Evolutionary conservation across 768 basidiomycete genomes (phyloP).

Genomic region (Holtermannia corniformis): DNA sequence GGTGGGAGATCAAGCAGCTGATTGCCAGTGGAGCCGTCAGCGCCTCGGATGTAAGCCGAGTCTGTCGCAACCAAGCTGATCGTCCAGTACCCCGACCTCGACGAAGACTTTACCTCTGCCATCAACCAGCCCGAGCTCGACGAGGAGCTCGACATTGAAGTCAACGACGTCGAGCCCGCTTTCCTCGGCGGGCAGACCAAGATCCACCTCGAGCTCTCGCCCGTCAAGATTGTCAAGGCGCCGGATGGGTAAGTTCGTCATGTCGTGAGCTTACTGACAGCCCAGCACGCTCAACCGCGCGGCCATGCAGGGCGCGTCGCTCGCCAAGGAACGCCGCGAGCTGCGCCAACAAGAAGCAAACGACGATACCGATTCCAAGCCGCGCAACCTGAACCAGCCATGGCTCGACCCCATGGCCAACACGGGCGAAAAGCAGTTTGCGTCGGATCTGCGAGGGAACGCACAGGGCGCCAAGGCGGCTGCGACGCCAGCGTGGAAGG

Average conservation of each 20-base stretch:
- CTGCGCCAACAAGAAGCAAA: constrained; percentile 88
- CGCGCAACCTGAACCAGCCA: constrained; percentile 86
- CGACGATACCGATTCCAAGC: constrained; percentile 86
- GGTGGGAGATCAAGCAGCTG: constrained; percentile 99
- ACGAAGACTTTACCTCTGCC: constrained; percentile 34
- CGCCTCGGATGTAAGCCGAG: constrained; percentile 60
- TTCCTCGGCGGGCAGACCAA: constrained; percentile 96
- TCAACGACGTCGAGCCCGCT: constrained; percentile 90
- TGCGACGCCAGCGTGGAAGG: constrained; percentile 82
- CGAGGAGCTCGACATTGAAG: constrained; percentile 93
- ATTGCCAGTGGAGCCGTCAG: constrained; percentile 89
- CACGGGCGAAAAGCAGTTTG: constrained; percentile 74
- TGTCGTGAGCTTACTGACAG: background rate
- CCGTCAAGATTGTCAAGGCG: constrained; percentile 96
- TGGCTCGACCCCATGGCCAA: constrained; percentile 98
- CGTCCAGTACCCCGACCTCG: constrained; percentile 38
- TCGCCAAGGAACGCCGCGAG: constrained; percentile 92
- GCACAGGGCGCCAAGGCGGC: constrained; percentile 63
- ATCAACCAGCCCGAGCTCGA: constrained; percentile 69
- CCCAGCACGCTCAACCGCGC: constrained; percentile 72
- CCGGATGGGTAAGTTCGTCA: constrained; percentile 61
- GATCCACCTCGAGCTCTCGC: constrained; percentile 85
- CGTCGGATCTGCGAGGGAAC: constrained; percentile 67
- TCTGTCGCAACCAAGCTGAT: too few species aligned
- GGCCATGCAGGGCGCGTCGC: constrained; percentile 81